Base-by-base conservation (phyloP, 176 grass and related monocot genomes). In the Musa beccarii region DNA sequence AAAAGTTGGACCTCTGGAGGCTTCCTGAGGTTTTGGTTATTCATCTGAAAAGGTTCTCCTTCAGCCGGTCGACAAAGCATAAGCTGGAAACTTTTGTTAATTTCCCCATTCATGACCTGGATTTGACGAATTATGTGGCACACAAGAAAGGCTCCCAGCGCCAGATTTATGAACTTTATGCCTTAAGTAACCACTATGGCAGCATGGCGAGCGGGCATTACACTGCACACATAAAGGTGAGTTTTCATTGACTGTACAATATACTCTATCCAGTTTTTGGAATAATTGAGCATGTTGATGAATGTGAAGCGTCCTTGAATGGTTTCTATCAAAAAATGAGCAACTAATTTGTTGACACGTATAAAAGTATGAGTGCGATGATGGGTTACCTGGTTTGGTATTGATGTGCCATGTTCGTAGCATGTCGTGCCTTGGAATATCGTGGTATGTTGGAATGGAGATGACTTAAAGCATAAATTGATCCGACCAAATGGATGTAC, bases 141-240 rank as follows among this genome's bases (percentile, higher is more conserved):
- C 86, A 93, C 76, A 94, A 92, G 69, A 96, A 88, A 66, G 87
- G 85, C 51, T 87, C 83, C 22, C 86, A 88, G 24, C 82, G 81
- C 49, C 86, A 91, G 73, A 81, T 83, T 62, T 99, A 94, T 54
- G 88, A 99, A 59, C 53, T 99, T 23, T 99, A 99, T 86, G 95
- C 90, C 55, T 81, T 94, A 71, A 99, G 88, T 79, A 99, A 99
- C 83, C 95, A 99, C 78, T 99, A 94, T 8, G 95, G 95, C 56
- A 99, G 86, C 73, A 99, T 99, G 95, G 95, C 86, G 11, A 94
- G 95, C 66, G 95, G 95, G 54, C 95, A 99, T 86, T 99, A 99
- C 79, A 99, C 95, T 49, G 90, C 95, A 69, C 83, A 94, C 51
- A 94, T 99, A 69, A 99, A 99, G 95, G 95, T 94, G 80, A 16